Evolutionary conservation across 73 alveolate species (phyloP), one percentile per base, ranked within the genome.

Genomic region (Tetrahymena borealis): DNA sequence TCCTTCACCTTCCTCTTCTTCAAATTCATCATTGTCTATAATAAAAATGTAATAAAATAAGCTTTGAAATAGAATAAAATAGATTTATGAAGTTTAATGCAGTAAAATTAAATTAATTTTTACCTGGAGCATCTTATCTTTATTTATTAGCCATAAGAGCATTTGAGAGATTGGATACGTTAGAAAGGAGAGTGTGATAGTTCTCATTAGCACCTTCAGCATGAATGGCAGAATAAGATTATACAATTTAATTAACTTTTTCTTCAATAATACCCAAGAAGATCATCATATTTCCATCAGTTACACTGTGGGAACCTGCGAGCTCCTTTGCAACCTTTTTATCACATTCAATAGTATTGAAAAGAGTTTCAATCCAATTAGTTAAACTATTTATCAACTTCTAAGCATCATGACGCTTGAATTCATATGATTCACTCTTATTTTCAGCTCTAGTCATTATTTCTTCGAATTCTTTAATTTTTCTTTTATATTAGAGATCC

Each of bases 351-450:
- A 94, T 96, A 3, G 96, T 93, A 91, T 96, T 92, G 60, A 95
- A 96, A 38, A 96, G 94, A 1, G 94, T 96, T 90, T 95, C 97
- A 38, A 96, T 96, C 94, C 96, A 38, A 92, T 92, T 92, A 16
- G 93, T 90, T n/a, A 90, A 36, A 39, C 93, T 90, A 93, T 97
- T 97, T 40, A 97, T 96, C 32, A 97, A 94, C 43, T 96, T 96
- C 96, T 93, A 31, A n/a, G 98, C 95, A 90, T 97, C 97, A 40
- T 94, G 92, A 78, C 96, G 96, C 91, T 96, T 93, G 33, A 91
- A 85, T 91, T 97, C 99, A 92, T 96, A 96, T 79, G 96, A 95
- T 90, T 96, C 96, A 15, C 98, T 95, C 79, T 97, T 96, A 33
- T 91, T 42, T 93, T 96, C 98, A 0, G 99, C 94, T 40, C 94